A percentile compares a stretch with the other conserved stretches of the same genome.
Conservation (phyloP, 1,284 basidiomycete species). For the Acaromyces ingoldii region DNA sequence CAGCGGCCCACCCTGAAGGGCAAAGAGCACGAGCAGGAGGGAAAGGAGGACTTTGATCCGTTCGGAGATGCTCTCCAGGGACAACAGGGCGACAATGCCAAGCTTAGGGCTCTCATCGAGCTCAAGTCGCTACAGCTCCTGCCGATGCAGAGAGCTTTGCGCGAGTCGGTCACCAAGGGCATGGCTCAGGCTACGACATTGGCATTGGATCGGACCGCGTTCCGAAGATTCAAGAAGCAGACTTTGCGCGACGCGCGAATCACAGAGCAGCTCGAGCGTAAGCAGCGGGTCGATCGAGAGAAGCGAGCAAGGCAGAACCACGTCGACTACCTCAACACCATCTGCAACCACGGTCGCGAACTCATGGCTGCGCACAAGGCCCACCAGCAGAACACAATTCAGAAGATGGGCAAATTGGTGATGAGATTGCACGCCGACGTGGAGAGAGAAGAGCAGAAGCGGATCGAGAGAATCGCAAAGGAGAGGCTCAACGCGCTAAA, state of each 20-base stretch:
- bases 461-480: conserved; percentile 91
- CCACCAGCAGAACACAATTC: conserved; percentile 52
- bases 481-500: conserved; percentile 97
- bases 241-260: conserved; percentile 81
- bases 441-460: conserved; percentile 58
- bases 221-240: conserved; percentile 81
- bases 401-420: conserved; percentile 56
- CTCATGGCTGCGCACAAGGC: conserved; percentile 64
- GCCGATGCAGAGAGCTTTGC: conserved; percentile 79
- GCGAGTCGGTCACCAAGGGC: conserved; percentile 79
- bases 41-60: conserved; percentile 11
- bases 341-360: conserved; percentile 78
- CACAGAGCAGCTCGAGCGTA: conserved; percentile 84
- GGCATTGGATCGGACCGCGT: conserved; percentile 79
- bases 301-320: conserved; percentile 93
- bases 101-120: conserved; percentile 86
- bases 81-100: conserved; percentile 56
- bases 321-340: conserved; percentile 83
- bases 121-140: conserved; percentile 85
- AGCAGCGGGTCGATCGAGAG: conserved; percentile 87
- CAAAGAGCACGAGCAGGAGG: conserved; percentile 20
- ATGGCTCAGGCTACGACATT: conserved; percentile 85
- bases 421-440: conserved; percentile 56
- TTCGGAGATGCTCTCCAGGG: conserved; percentile 12
- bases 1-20: conserved; percentile 33